Evolutionary conservation across 2,329 filamentous ascomycete genomes (phyloP), one percentile per base, ranked within the genome.

Genomic region (Alternaria dauci): DNA sequence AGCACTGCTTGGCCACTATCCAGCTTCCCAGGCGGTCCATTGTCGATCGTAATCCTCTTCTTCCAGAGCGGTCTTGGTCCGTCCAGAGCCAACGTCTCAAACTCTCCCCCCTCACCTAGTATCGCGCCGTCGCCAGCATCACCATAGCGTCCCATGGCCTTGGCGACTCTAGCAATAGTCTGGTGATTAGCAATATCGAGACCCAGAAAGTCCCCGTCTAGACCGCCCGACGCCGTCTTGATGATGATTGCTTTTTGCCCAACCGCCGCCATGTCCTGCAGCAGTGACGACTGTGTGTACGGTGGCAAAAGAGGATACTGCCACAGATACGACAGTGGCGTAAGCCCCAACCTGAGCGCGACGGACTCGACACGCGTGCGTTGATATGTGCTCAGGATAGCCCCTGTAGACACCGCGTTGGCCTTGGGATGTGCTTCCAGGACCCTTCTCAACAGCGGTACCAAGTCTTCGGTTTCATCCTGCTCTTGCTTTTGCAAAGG

Each of bases 361-460:
- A 98, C 89, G 59, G 92, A 94, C 81, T 99, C 95, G 51, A 99
- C 91, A n/a, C 95, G 86, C 1, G 94, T 98, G 58, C 95, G 90
- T 80, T 99, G 95, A 79, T 99, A 99, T 3, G 93, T 96, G 9
- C 93, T 96, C 38, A 98, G 81, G 62, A 99, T 97, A 20, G 95
- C 95, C 55, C 95, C 95, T 0, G 94, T 93, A 68, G 90, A 94
- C 51, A 99, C 82, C 32, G 94, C 95, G 75, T 96, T 94, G 52
- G 91, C 91, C 58, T 90, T 86, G 0, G 94, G 94, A 75, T 97
- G 91, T 2, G 82, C 84, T 9, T 79, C 73, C 74, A 89, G 86
- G 60, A 97, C 86, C 51, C 83, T 84, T 18, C 77, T 79, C n/a
- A 99, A 84, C 20, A 99, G 85, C 9, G 89, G 88, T 41, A 94